Percentiles rank a stretch among this genome's conserved stretches.
phyloP scores from a whole-genome alignment of 805 yeast species.

The Candida morakotiae region DNA sequence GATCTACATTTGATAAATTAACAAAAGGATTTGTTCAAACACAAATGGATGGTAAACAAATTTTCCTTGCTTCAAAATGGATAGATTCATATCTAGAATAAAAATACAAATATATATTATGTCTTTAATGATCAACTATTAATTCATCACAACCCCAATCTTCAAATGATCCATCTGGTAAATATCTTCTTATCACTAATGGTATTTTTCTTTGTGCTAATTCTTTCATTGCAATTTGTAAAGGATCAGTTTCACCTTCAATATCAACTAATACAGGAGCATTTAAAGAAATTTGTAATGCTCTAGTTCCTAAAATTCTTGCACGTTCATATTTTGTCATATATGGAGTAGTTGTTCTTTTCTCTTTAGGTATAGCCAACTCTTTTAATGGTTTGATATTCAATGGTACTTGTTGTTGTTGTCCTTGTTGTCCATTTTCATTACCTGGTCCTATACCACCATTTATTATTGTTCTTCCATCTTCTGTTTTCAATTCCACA shows the following conservation, averaged over 20 bases:
- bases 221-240: constrained; percentile 97
- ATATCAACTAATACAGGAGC: constrained; percentile 97
- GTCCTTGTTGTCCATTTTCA: constrained; percentile 21
- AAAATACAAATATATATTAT: constrained; percentile 1
- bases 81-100: constrained; percentile 47
- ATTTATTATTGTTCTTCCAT: constrained; percentile 68
- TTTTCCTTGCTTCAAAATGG: constrained; percentile 63
- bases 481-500: constrained; percentile 52
- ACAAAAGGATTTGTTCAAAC: constrained; percentile 54
- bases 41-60: constrained; percentile 52
- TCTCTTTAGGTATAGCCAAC: constrained; percentile 83
- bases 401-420: constrained; percentile 2
- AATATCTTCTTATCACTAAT: constrained; percentile 87
- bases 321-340: constrained; percentile 99
- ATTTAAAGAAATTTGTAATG: constrained; percentile 94
- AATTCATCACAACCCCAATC: constrained; percentile 99
- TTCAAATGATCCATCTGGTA: constrained; percentile 95
- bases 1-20: constrained; percentile 46
- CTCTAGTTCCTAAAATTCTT: constrained; percentile 94
- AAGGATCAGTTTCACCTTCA: constrained; percentile 98
- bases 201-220: constrained; percentile 93
- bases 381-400: constrained; percentile 58
- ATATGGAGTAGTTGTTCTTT: constrained; percentile 94
- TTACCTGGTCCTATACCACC: constrained; percentile 68
- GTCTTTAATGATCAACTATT: constrained; percentile 67